Conservation (phyloP, 345 rosid genomes). For the Melaleuca alternifolia region DNA sequence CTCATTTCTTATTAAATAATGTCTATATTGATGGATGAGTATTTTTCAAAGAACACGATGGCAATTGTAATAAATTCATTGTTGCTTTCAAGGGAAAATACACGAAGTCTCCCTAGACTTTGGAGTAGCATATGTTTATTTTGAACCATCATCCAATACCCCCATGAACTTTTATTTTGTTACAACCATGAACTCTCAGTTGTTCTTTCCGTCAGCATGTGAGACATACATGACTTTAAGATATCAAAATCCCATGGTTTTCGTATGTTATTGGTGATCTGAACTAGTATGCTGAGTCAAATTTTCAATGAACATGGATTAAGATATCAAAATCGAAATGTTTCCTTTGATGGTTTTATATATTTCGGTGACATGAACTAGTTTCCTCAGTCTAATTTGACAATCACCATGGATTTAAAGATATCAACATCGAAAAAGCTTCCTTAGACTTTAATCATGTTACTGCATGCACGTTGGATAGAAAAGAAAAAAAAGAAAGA, state of each 20-base stretch:
- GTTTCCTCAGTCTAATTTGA: background rate
- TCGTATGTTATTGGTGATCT: background rate
- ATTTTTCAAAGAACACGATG: background rate
- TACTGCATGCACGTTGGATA: background rate
- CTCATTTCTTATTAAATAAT: background rate
- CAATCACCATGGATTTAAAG: background rate
- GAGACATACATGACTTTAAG: background rate
- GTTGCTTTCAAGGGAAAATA: background rate
- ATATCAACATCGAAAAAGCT: background rate
- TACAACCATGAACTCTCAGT: background rate
- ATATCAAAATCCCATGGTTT: background rate
- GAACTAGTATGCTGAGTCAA: background rate
- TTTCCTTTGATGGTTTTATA: background rate
- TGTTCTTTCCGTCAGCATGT: background rate
- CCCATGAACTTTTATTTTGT: background rate
- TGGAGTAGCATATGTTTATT: too few species aligned
- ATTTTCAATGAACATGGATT: background rate
- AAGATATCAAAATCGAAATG: background rate
- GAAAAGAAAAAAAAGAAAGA: background rate
- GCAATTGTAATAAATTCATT: background rate
- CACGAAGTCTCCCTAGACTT: too few species aligned
- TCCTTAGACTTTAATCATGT: background rate
- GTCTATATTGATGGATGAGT: background rate
- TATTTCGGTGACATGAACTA: background rate
- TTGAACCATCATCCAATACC: background rate